Conservation (phyloP, 225 moss, liverwort and hornwort species). For the Neckera pumila region DNA sequence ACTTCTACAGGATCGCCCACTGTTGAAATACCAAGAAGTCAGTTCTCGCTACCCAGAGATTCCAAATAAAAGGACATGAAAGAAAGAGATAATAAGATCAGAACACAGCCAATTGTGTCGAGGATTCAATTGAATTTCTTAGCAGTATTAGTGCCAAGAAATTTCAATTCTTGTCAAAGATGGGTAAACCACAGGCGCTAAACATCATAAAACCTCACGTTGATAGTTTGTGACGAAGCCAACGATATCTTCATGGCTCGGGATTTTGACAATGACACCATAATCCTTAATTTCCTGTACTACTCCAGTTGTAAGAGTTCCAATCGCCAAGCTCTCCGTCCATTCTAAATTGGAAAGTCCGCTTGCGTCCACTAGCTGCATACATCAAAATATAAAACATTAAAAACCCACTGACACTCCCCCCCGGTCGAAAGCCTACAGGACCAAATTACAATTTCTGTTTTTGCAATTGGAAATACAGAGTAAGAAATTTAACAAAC, state of each 20-base stretch:
- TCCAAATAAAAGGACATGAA: neutral
- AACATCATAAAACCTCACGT: constrained; percentile 18
- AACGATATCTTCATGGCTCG: constrained; percentile 57
- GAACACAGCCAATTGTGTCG: neutral
- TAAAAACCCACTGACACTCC: neutral
- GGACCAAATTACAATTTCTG: neutral
- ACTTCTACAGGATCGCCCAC: constrained; percentile 76
- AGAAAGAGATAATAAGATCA: neutral
- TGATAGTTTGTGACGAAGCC: constrained; percentile 92
- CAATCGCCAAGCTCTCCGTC: constrained; percentile 61
- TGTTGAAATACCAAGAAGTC: constrained; percentile 7
- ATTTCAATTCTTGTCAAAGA: neutral
- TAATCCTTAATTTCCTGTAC: constrained; percentile 90
- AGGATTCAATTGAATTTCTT: neutral
- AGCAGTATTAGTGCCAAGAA: neutral
- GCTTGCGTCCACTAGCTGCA: constrained; percentile 26
- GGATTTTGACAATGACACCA: constrained; percentile 81
- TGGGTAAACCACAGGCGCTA: neutral
- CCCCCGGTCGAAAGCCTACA: neutral
- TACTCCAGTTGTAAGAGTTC: constrained; percentile 63
- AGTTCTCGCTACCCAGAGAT: neutral
- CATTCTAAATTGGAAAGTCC: constrained; percentile 57
- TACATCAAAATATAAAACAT: neutral
- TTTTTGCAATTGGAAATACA: neutral
- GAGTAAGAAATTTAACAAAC: neutral